Evolutionary conservation across 192 early-diverging fungal species (phyloP).

Genomic region (Kappamyces sp.): DNA sequence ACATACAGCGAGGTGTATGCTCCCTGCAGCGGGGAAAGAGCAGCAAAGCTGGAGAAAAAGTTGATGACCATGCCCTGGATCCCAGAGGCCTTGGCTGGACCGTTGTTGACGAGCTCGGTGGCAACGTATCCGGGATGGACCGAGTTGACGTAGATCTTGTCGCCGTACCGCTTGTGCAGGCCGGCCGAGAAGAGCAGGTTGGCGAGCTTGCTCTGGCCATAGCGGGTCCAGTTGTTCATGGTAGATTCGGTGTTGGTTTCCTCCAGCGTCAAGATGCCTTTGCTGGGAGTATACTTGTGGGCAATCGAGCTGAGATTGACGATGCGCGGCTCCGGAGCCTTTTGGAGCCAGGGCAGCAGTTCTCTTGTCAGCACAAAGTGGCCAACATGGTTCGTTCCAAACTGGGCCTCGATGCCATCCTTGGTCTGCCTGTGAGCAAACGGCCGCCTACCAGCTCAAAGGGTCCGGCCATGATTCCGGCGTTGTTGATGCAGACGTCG

Average conservation of each 20-base stretch:
- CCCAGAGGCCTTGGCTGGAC: constrained; percentile 10
- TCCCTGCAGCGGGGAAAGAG: constrained; percentile 25
- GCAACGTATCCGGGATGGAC: constrained; percentile 28
- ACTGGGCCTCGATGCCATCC: constrained; percentile 41
- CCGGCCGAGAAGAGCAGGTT: constrained; percentile 39
- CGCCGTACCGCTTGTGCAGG: constrained; percentile 19
- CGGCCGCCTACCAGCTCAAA: constrained; percentile 17
- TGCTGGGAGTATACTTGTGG: background rate
- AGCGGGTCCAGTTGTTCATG: constrained; percentile 18
- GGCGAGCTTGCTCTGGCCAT: constrained; percentile 46
- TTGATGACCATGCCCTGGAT: background rate
- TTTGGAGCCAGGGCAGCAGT: constrained; percentile 10
- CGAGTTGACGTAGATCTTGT: constrained; percentile 16
- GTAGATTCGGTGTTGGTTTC: constrained; percentile 22
- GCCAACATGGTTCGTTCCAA: constrained; percentile 44
- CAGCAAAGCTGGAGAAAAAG: constrained; percentile 12
- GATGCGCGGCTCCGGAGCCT: constrained; percentile 21
- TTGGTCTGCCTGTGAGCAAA: constrained; percentile 6
- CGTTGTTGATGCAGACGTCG: constrained; percentile 38
- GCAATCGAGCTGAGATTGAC: constrained; percentile 26
- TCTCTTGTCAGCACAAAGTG: constrained; percentile 38
- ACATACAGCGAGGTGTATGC: constrained; percentile 33
- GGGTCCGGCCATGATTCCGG: constrained; percentile 29
- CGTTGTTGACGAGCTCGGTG: constrained; percentile 36
- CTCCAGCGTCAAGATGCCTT: constrained; percentile 20